Evolutionary conservation across 495 filamentous ascomycete genomes (phyloP).

Genomic region (Podospora comata): DNA sequence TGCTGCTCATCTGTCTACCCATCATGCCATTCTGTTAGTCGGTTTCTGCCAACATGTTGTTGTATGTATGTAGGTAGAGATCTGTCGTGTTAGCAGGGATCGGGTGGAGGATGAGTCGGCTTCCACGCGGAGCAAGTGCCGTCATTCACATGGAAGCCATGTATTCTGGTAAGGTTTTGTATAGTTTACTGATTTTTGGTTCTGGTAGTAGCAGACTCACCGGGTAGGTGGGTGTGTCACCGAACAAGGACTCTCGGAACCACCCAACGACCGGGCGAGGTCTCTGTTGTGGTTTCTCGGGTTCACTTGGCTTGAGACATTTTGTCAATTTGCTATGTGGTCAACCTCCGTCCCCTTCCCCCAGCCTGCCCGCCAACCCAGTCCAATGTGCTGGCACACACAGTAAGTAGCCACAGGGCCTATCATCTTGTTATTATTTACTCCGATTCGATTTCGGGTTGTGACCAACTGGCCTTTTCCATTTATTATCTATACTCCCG

Average conservation of each 20-base stretch:
- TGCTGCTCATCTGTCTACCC: slow-evolving; percentile 7
- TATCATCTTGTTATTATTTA: neutral
- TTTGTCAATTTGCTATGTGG: neutral
- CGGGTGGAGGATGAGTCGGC: neutral
- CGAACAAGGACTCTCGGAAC: neutral
- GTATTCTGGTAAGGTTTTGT: neutral
- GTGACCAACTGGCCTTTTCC: too few species aligned
- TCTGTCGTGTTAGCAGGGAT: neutral
- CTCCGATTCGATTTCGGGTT: neutral
- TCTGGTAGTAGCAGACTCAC: too few species aligned
- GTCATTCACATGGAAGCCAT: neutral
- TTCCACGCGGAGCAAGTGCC: too few species aligned
- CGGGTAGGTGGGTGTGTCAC: too few species aligned
- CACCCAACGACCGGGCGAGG: neutral
- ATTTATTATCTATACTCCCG: slow-evolving; percentile 1
- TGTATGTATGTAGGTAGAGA: neutral
- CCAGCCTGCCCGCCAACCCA: neutral
- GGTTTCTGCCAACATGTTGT: neutral
- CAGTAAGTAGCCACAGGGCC: too few species aligned
- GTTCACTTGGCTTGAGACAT: neutral
- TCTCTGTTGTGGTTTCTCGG: neutral
- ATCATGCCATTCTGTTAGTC: neutral
- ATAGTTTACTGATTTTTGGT: too few species aligned
- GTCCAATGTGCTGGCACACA: neutral
- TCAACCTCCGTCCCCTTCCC: neutral